Conservation (phyloP, 1,139 yeast species). For the Saccharomyces hybrid region DNA sequence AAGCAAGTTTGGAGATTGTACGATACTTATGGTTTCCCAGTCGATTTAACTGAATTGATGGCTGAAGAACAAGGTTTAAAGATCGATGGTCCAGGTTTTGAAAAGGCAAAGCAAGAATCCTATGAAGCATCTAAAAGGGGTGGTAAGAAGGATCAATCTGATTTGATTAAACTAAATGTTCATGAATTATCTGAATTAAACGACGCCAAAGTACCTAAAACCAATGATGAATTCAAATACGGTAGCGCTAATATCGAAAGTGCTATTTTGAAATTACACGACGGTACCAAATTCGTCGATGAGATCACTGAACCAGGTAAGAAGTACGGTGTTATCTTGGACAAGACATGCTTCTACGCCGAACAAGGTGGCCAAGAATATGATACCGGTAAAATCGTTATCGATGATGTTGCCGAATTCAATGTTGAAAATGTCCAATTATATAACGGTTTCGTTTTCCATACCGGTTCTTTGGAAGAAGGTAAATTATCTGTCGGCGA, state of each 20-base stretch:
- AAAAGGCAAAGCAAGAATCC: conserved; percentile 77
- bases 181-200: conserved; percentile 68
- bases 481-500: conserved; percentile 65
- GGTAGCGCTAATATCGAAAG: conserved; percentile 58
- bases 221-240: conserved; percentile 74
- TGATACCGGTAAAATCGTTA: conserved; percentile 87
- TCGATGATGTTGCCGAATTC: conserved; percentile 83
- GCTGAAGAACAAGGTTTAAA: conserved; percentile 96
- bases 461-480: conserved; percentile 78
- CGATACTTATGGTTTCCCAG: conserved; percentile 99
- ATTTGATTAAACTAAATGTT: conserved; percentile 74
- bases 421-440: conserved; percentile 84
- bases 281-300: conserved; percentile 54
- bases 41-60: conserved; percentile 93
- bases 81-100: conserved; percentile 87
- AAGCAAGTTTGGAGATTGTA: conserved; percentile 96
- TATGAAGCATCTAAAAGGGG: conserved; percentile 93
- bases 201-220: conserved; percentile 59
- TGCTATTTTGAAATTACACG: conserved; percentile 61
- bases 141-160: conserved; percentile 54
- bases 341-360: conserved; percentile 90
- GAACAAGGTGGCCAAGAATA: conserved; percentile 99
- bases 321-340: conserved; percentile 73
- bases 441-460: conserved; percentile 91
- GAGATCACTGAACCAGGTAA: conserved; percentile 39